phyloP scores from a whole-genome alignment of 805 yeast genomes.

The Starmerella stellata region DNA sequence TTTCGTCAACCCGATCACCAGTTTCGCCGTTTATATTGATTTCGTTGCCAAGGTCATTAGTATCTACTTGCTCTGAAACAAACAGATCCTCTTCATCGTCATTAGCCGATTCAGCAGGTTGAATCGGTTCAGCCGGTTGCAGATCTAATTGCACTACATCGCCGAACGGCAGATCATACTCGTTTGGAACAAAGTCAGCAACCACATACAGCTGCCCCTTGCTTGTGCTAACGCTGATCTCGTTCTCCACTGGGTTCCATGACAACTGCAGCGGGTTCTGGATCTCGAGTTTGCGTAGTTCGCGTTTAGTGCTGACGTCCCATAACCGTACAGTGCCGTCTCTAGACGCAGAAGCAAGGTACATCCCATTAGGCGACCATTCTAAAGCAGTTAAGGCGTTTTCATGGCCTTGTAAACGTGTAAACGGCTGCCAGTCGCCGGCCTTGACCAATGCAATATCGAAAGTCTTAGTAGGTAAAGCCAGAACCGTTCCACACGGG shows the following conservation, averaged over 20 bases:
- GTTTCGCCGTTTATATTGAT: too few species aligned
- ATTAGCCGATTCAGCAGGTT: too few species aligned
- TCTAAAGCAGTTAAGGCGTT: slow-evolving; percentile 32
- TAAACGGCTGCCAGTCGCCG: slow-evolving; percentile 16
- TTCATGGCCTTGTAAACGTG: slow-evolving; percentile 16
- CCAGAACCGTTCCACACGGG: slow-evolving; percentile 47
- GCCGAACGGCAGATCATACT: too few species aligned
- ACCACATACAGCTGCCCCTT: slow-evolving; percentile 21
- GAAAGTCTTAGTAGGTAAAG: slow-evolving; percentile 38
- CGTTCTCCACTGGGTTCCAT: slow-evolving; percentile 26
- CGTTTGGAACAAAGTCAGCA: slow-evolving; percentile 6
- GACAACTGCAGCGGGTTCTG: slow-evolving; percentile 17
- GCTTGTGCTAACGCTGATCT: slow-evolving; percentile 20
- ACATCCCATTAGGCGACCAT: slow-evolving; percentile 45
- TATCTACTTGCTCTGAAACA: neutral
- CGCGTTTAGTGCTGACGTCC: slow-evolving; percentile 27
- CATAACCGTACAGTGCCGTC: slow-evolving; percentile 38
- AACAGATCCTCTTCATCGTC: slow-evolving; percentile 1
- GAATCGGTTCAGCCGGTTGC: too few species aligned
- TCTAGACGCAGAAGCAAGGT: slow-evolving; percentile 34
- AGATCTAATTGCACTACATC: too few species aligned
- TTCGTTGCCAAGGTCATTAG: slow-evolving; percentile 1
- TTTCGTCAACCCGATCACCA: too few species aligned
- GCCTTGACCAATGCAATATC: slow-evolving; percentile 19
- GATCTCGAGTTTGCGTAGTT: slow-evolving; percentile 24